phyloP scores from a whole-genome alignment of 257 asterid species.

The Cinchona pubescens region DNA sequence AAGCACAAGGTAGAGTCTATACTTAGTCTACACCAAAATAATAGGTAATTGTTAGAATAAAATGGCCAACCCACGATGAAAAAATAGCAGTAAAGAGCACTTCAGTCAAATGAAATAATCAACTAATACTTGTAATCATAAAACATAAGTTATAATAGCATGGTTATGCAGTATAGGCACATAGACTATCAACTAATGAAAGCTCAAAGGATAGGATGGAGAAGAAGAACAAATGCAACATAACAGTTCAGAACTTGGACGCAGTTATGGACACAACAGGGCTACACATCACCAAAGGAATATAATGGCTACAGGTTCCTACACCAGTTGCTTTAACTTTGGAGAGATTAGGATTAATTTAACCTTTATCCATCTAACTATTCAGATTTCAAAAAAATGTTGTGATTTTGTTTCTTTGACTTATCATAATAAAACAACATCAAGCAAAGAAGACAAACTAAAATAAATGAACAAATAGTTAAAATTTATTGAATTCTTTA shows the following conservation, averaged over 20 bases:
- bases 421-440: not conserved
- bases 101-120: not conserved
- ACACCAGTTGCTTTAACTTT: not conserved
- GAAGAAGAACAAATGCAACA: not conserved
- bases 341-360: not conserved
- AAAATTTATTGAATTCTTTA: not conserved
- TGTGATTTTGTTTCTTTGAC: not conserved
- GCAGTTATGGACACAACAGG: not conserved
- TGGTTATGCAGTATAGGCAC: not conserved
- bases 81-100: not conserved
- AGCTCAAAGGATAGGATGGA: not conserved
- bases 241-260: not conserved
- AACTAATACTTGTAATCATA: not conserved
- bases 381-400: not conserved
- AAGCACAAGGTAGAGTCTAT: constrained; percentile 73
- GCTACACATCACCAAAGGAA: not conserved
- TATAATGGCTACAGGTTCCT: not conserved
- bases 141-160: too few relatives aligned
- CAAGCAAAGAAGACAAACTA: not conserved
- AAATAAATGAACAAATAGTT: too few relatives aligned
- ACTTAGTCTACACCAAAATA: constrained; percentile 49
- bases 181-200: not conserved
- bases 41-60: constrained; percentile 9
- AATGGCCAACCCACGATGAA: too few relatives aligned
- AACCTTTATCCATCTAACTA: too few relatives aligned